Evolutionary conservation across 176 grass and related monocot species (phyloP).

Genomic region (Secale cereale): DNA sequence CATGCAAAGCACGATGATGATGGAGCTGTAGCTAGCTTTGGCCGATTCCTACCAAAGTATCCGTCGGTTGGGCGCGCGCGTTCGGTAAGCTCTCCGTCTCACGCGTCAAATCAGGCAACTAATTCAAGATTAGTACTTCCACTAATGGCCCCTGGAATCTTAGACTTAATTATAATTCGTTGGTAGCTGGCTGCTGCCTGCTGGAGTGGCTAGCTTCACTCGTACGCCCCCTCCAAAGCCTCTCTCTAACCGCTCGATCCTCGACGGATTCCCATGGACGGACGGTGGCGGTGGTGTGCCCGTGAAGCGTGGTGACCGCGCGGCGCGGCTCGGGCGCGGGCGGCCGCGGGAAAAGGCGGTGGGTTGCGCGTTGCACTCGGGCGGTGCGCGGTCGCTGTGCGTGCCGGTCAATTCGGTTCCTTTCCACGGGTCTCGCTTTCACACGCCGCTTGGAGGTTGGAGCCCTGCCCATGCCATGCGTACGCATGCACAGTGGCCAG

Average conservation of each 20-base stretch:
- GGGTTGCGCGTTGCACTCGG: not conserved
- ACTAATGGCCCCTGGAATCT: not conserved
- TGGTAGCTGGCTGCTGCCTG: not conserved
- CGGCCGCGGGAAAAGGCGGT: not conserved
- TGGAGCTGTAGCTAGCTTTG: not conserved
- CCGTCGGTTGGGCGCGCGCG: conserved; percentile 10
- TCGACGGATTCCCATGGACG: not conserved
- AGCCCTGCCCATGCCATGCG: not conserved
- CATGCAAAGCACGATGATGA: not conserved
- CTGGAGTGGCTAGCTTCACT: not conserved
- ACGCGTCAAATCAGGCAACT: not conserved
- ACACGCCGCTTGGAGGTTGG: not conserved
- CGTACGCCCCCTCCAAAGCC: not conserved
- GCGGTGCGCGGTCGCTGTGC: not conserved
- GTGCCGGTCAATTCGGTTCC: not conserved
- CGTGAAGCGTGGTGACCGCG: not conserved
- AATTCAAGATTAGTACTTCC: not conserved
- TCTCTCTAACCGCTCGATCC: not conserved
- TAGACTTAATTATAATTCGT: not conserved
- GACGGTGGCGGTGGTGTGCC: not conserved
- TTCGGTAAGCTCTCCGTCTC: conserved; percentile 4
- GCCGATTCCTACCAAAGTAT: not conserved
- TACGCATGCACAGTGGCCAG: not conserved
- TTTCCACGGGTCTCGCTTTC: not conserved
- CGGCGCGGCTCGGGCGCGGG: not conserved